These are phyloP conservation scores for Catharanthus roseus DNA, from an alignment of 257 asterid genomes.

Conservation along the genomic window DNA sequence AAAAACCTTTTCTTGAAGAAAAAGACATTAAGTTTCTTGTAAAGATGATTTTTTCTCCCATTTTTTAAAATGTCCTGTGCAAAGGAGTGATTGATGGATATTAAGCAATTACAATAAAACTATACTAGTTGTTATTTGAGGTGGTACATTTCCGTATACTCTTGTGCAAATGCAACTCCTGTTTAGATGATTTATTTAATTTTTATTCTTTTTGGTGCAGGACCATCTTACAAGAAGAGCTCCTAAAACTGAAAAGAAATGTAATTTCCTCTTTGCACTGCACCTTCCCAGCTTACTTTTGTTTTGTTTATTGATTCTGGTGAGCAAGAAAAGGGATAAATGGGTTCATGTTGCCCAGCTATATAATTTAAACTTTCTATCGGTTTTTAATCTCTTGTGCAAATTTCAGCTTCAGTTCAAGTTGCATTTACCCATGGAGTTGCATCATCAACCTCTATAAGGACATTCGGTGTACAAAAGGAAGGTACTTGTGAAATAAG, in stretches of 20 bases:
- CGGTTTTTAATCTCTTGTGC: conserved; percentile 10
- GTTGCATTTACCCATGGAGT: conserved; percentile 47
- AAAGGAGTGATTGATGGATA: background rate
- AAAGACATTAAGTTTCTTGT: no score
- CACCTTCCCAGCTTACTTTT: background rate
- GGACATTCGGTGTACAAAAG: conserved; percentile 36
- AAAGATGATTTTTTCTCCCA: no score
- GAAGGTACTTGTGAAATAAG: conserved; percentile 21
- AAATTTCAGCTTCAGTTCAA: conserved; percentile 38
- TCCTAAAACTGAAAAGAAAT: conserved; percentile 42
- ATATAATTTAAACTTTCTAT: background rate
- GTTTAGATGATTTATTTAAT: conserved; percentile 11
- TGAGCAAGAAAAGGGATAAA: background rate
- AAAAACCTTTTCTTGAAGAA: no score
- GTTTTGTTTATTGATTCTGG: background rate
- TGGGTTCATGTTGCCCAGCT: no score
- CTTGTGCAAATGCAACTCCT: background rate
- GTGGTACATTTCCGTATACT: background rate
- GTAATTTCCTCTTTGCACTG: conserved; percentile 29
- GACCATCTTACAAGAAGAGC: conserved; percentile 40
- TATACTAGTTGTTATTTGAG: background rate
- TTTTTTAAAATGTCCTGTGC: background rate
- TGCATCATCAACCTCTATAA: conserved; percentile 30
- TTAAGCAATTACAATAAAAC: background rate
- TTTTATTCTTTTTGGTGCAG: conserved; percentile 28